Evolutionary conservation across 306 rosid species (phyloP).

Genomic region (Corylus americana): DNA sequence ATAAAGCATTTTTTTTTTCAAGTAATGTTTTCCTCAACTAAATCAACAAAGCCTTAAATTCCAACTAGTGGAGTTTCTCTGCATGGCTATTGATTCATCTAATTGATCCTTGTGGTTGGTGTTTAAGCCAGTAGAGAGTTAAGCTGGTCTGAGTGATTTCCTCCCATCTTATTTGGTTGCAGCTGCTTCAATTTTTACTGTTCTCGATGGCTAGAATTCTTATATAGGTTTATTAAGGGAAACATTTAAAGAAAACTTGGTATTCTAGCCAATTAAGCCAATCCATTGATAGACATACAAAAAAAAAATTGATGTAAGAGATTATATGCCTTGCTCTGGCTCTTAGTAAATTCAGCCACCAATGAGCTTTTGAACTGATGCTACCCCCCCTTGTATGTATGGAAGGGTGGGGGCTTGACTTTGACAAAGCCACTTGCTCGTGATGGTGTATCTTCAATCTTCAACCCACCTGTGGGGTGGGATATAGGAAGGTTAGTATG

Average conservation of each 20-base stretch:
- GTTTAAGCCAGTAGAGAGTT: neutral
- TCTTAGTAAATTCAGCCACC: neutral
- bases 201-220: neutral
- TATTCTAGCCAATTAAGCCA: neutral
- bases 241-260: neutral
- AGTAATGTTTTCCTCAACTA: neutral
- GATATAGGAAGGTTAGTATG: neutral
- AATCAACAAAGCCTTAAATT: neutral
- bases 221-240: neutral
- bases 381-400: neutral
- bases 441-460: neutral
- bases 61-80: conserved; percentile 1
- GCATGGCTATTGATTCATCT: neutral
- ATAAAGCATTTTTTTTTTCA: neutral
- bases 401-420: conserved; percentile 1
- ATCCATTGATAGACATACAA: neutral
- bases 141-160: neutral
- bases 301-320: neutral
- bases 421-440: neutral
- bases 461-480: neutral
- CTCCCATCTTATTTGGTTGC: neutral
- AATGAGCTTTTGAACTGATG: neutral
- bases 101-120: neutral
- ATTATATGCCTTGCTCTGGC: neutral
- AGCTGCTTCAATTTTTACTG: neutral